Percentiles rank a stretch among this genome's conserved stretches.
Evolutionary conservation across 257 asterid species (phyloP).

Genomic region (Lycium barbarum): DNA sequence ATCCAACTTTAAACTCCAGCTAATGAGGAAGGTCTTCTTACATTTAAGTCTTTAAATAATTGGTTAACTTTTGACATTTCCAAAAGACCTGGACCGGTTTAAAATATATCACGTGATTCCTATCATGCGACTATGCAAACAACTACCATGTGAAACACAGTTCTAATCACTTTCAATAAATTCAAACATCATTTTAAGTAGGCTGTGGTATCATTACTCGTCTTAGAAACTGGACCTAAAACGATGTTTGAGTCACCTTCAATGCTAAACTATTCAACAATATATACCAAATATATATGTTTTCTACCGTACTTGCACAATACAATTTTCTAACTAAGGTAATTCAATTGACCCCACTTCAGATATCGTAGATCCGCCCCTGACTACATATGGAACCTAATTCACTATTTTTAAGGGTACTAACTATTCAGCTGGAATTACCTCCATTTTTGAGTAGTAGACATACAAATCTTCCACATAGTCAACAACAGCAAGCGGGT

Average conservation of each 20-base stretch:
- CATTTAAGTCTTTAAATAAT: neutral
- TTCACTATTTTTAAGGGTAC: neutral
- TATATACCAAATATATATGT: neutral
- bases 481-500: slow-evolving; percentile 74
- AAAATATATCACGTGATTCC: neutral
- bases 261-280: neutral
- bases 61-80: neutral
- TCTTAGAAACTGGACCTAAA: neutral
- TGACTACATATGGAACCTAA: neutral
- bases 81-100: neutral
- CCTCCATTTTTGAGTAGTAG: slow-evolving; percentile 83
- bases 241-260: neutral
- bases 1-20: neutral
- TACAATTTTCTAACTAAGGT: neutral
- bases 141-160: slow-evolving; percentile 16
- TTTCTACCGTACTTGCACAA: neutral
- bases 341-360: neutral
- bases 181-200: neutral
- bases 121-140: neutral
- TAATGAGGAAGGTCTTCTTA: neutral
- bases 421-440: slow-evolving; percentile 27
- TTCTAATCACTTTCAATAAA: neutral
- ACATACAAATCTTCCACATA: slow-evolving; percentile 78
- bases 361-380: neutral
- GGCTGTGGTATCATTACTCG: neutral